Evolutionary conservation across 2,329 filamentous ascomycete genomes (phyloP).

Genomic region (Aspergillus ibericus): DNA sequence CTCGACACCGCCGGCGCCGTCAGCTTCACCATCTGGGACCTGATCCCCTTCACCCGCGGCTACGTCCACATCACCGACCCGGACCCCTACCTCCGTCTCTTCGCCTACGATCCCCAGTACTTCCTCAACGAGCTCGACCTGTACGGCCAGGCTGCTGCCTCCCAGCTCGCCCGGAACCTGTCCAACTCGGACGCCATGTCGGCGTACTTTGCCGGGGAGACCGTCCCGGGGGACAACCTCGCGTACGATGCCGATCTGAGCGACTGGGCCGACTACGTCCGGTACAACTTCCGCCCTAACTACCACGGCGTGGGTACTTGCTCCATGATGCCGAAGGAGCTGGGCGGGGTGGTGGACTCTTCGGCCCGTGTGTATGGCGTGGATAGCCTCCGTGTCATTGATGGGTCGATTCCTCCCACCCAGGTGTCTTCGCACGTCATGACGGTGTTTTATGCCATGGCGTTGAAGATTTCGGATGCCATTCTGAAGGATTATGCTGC

Average conservation of each 20-base stretch:
- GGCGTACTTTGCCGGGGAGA: slow-evolving; percentile 20
- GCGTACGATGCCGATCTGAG: slow-evolving; percentile 20
- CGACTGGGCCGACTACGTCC: slow-evolving; percentile 25
- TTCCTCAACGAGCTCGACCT: slow-evolving; percentile 31
- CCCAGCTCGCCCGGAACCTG: slow-evolving; percentile 27
- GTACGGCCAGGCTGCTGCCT: slow-evolving; percentile 27
- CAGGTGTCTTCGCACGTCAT: slow-evolving; percentile 34
- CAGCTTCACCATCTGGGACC: slow-evolving; percentile 29
- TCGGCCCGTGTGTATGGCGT: slow-evolving; percentile 32
- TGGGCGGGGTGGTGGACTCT: slow-evolving; percentile 36
- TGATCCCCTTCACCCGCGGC: slow-evolving; percentile 32
- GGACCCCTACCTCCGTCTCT: slow-evolving; percentile 28
- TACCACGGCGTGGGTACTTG: slow-evolving; percentile 34
- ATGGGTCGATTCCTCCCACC: slow-evolving; percentile 38
- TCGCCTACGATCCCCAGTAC: slow-evolving; percentile 26
- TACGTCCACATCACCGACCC: slow-evolving; percentile 22
- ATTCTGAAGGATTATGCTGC: slow-evolving; percentile 8
- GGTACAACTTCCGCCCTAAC: slow-evolving; percentile 28
- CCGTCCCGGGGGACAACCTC: slow-evolving; percentile 15
- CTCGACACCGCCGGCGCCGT: slow-evolving; percentile 26
- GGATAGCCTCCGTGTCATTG: slow-evolving; percentile 36
- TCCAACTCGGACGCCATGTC: slow-evolving; percentile 19
- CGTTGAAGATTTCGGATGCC: slow-evolving; percentile 24
- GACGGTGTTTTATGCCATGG: slow-evolving; percentile 33
- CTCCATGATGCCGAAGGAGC: slow-evolving; percentile 33